Percentiles rank a stretch among this genome's conserved stretches.
Conservation (phyloP, 306 rosid genomes). For the Rosa multiflora region DNA sequence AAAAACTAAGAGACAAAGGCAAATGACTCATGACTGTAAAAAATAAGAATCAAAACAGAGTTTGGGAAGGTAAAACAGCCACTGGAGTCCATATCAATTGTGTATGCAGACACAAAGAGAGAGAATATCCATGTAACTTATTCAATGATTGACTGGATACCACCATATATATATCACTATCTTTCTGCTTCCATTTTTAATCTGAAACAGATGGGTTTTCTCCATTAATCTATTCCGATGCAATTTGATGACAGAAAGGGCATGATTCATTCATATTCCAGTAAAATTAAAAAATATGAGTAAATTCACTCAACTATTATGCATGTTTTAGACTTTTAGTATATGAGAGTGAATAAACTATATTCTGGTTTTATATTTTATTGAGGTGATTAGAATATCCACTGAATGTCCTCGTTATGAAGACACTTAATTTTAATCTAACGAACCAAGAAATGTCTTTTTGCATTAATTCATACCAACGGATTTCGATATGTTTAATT, state of each 20-base stretch:
- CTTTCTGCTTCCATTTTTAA: background rate
- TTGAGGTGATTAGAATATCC: constrained; percentile 21
- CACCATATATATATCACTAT: background rate
- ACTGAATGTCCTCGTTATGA: constrained; percentile 5
- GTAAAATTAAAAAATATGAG: background rate
- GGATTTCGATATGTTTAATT: background rate
- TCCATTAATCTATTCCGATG: background rate
- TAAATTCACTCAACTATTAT: constrained; percentile 9
- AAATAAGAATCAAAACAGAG: background rate
- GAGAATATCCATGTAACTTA: constrained; percentile 10
- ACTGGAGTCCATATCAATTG: background rate
- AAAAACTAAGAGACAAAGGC: background rate
- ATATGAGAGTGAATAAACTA: background rate
- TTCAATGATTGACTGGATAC: constrained; percentile 2
- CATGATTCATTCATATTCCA: constrained; percentile 14
- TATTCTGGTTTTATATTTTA: background rate
- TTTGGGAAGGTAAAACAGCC: background rate
- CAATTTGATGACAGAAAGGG: background rate
- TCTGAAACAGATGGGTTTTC: background rate
- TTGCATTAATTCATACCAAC: background rate
- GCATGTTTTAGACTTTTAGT: constrained; percentile 22
- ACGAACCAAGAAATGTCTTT: constrained; percentile 11
- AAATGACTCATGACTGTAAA: background rate
- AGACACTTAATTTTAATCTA: background rate
- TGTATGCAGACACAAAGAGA: background rate